Percentiles rank a stretch among this genome's conserved stretches.
phyloP scores from a whole-genome alignment of 139 green algal species.

The Mesostigma viride region DNA sequence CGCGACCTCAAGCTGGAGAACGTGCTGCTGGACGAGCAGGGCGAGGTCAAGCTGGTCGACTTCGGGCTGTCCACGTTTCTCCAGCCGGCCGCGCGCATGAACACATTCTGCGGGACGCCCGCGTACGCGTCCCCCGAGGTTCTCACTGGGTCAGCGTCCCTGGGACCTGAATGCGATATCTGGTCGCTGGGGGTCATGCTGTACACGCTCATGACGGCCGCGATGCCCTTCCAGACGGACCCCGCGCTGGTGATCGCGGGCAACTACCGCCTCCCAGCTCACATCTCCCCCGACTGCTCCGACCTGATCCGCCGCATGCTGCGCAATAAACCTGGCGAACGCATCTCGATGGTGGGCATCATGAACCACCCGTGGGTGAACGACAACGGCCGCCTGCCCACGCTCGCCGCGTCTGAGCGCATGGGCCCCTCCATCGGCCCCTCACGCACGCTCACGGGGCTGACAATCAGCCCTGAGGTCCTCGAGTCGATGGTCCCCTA shows the following conservation, averaged over 20 bases:
- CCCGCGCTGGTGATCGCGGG: neutral
- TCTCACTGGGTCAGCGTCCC: neutral
- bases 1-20: too few species aligned
- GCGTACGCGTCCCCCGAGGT: slow-evolving; percentile 10
- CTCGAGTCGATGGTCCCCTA: neutral
- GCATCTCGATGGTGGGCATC: neutral
- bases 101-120: too few species aligned
- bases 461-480: neutral
- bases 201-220: neutral
- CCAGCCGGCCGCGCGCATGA: too few species aligned
- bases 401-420: neutral
- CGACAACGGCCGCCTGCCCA: neutral
- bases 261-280: neutral
- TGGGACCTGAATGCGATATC: slow-evolving; percentile 1
- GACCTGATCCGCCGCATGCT: neutral
- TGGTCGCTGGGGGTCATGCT: slow-evolving; percentile 10
- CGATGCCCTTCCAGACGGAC: slow-evolving; percentile 4
- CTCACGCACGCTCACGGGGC: too few species aligned
- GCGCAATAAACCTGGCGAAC: neutral
- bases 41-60: too few species aligned
- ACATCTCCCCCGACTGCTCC: neutral
- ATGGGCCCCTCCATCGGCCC: too few species aligned
- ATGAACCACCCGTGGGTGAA: neutral
- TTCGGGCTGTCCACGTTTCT: too few species aligned
- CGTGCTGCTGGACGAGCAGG: too few species aligned